Base-by-base conservation (phyloP, 495 filamentous ascomycete species). In the Cetradonia linearis region DNA sequence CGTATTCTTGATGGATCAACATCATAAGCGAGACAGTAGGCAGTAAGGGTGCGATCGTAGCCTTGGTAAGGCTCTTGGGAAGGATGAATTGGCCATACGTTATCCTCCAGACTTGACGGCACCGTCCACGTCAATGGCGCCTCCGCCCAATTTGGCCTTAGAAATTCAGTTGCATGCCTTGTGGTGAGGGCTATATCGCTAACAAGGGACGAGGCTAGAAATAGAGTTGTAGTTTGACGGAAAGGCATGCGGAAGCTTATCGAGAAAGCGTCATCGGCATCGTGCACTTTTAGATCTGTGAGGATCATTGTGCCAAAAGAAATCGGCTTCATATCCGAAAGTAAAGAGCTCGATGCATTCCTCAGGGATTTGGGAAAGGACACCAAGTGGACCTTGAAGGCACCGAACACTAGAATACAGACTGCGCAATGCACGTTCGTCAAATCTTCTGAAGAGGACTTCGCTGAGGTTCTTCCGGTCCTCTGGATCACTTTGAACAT, bases 401-500 rank as follows among this genome's bases (percentile, higher is more conserved):
- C 77, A 20, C 90, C 91, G 66, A 98, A 82, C 0, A 84, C 88
- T 54, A 98, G 81, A 69, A 95, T 96, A 68, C 86, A 95, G 36
- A 86, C 80, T 10, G 79, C 83, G 4, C 86, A 83, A 5, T 80
- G 81, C 56, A 87, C 69, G 60, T 89, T 91, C 23, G 87, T 82
- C 20, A 93, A 75, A 63, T 90, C 82, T 62, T 96, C 93, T 28
- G 84, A 81, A 56, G 87, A 87, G 31, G 86, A 83, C 40, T 80
- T 71, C 60, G 79, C 80, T 50, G 76, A 73, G 46, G 73, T 72
- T 65, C 82, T 84, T 25, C 77, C 73, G n/a, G 77, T 78, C 56
- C 91, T 85, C 63, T 90, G 86, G 31, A 94, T 82, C 16, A 95
- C 87, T 16, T 87, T 85, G 70, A 89, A 96, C 63, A 96, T 85